Base-by-base conservation (phyloP, 2,329 filamentous ascomycete species). In the Colletotrichum chlorophyti region DNA sequence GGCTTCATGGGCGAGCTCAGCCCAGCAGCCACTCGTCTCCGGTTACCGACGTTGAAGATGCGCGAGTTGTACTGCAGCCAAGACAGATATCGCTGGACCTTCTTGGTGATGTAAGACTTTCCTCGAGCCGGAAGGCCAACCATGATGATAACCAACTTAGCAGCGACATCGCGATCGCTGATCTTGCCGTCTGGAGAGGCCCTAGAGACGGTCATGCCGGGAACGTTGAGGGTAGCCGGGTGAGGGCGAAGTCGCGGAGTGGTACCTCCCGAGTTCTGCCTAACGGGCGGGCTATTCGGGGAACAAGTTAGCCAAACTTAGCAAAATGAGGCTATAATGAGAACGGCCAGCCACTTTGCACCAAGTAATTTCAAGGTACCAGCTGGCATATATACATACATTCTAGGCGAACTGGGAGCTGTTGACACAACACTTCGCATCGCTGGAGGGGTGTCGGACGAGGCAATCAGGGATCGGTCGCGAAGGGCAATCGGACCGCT, bases 31-130 rank as follows among this genome's bases (percentile, higher is more conserved):
- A 93, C 85, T 66, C 95, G 89, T 67, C 95, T 85, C 69, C 93
- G 85, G 74, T 97, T 94, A 60, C 95, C 95, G 32, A 99, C 95
- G 68, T 99, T 99, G 85, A 99, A 99, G 66, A 99, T 97, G 65
- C 84, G 85, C 11, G 93, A 95, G 69, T 97, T 91, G 75, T 99
- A 94, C 70, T 99, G 95, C 69, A 97, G 87, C 95, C 95, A 99
- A 46, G 96, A 94, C 47, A 99, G 79, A 71, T 98, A 99, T 61
- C 95, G 86, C 58, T 95, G 91, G 63, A 99, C 85, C 78, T 99
- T 99, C 81, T 98, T 98, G 61, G 95, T 98, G 68, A 99, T 96
- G 76, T 99, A 99, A 53, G 93, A 97, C 78, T 99, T 99, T 71
- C 95, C 95, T 68, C 95, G 84, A 9, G 95, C 95, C 3, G 95